These are phyloP conservation scores for Colletotrichum brevisporum DNA, from an alignment of 2,329 filamentous ascomycete genomes.

Conservation along the genomic window DNA sequence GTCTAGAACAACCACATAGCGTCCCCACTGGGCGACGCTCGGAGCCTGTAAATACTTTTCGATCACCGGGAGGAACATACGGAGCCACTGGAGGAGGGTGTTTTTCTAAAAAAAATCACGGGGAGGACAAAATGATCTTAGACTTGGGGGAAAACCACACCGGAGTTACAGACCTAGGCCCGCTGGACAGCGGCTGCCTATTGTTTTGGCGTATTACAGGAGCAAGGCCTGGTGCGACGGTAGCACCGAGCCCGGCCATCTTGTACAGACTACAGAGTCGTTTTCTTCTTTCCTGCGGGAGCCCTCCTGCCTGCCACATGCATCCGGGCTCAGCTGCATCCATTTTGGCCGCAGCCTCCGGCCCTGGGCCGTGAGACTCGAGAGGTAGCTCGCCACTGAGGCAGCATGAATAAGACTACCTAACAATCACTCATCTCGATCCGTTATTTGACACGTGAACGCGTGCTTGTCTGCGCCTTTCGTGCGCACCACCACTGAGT, in stretches of 20 bases:
- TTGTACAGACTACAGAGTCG: constrained; percentile 38
- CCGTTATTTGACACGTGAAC: too few relatives aligned
- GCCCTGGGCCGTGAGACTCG: constrained; percentile 14
- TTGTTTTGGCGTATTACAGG: constrained; percentile 36
- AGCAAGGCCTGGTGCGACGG: constrained; percentile 16
- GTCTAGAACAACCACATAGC: constrained; percentile 27
- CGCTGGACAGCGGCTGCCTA: constrained; percentile 29
- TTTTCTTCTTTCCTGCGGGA: constrained; percentile 19
- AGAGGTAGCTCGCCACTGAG: constrained; percentile 9
- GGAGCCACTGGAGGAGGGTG: constrained; percentile 22
- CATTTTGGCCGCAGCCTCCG: constrained; percentile 19
- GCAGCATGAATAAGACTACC: constrained; percentile 32
- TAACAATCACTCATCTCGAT: constrained; percentile 1
- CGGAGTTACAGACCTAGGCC: constrained; percentile 36
- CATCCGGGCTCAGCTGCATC: constrained; percentile 6
- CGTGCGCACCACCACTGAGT: too few relatives aligned
- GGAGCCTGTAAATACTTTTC: constrained; percentile 35
- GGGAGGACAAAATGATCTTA: constrained; percentile 23
- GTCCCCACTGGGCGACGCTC: constrained; percentile 1
- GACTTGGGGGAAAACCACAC: constrained; percentile 35
- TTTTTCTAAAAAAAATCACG: constrained; percentile 17
- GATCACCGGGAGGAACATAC: constrained; percentile 23
- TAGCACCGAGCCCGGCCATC: constrained; percentile 23
- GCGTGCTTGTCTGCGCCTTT: too few relatives aligned
- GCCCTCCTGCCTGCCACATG: neutral